Base-by-base conservation (phyloP, 1,284 basidiomycete species). In the Ceraceosorus bombacis region DNA sequence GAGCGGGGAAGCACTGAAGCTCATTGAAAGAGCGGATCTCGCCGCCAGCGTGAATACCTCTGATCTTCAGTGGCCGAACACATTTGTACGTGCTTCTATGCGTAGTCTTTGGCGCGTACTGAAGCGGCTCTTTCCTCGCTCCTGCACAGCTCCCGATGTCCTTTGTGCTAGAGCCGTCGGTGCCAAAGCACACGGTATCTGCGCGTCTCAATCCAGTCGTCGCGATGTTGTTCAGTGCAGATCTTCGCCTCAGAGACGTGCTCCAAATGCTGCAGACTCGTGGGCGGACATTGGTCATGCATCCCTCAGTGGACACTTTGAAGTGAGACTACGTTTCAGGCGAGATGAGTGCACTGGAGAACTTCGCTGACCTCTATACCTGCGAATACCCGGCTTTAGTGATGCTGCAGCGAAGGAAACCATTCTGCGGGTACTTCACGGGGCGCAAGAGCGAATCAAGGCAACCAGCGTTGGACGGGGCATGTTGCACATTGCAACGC, bases 1-100 rank as follows among this genome's bases (percentile, higher is more conserved):
- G 88, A 81, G 84, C 0, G 72, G 84, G 6, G 82, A 82, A 6
- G 85, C 87, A 49, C 95, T 90, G 74, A 80, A 82, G 10, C 82
- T 89, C 2, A 84, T 94, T 58, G 87, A 87, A 5, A 82, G 93
- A 41, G 83, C 85, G 57, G 94, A 97, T 73, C 80, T 95, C 10
- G 80, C 79, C 12, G 27, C 27, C 27, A 27, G 27, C 27, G 41
- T 37, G 10, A 8, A 51, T 9, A 55, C 36, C 9, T n/a, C 6
- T 43, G 36, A 17, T 8, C n/a, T 6, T 6, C 53, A 43, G 15
- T 15, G 41, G 15, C 37, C 43, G 12, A 7, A 13, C 54, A 36
- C 7, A 8, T 15, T 51, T 51, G n/a, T 15, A 13, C 9, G n/a
- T n/a, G 13, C 12, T 8, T 51, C 49, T 51, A 2, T 36, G 49